A percentile compares a stretch with the other conserved stretches of the same genome.
phyloP scores from a whole-genome alignment of 495 filamentous ascomycete genomes.

The Penicillium odoratum region DNA sequence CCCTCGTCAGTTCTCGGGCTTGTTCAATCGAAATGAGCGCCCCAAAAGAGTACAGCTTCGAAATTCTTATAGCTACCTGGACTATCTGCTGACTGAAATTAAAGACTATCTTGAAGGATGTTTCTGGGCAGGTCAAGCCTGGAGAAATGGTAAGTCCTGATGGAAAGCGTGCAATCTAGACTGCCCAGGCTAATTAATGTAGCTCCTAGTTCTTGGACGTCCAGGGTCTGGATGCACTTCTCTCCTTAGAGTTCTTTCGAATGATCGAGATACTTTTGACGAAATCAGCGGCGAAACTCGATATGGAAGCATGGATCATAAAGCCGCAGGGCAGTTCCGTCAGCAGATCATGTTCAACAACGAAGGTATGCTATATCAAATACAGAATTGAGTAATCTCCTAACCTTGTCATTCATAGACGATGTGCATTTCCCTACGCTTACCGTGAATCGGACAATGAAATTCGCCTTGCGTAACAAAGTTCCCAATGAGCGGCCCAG shows the following conservation, averaged over 20 bases:
- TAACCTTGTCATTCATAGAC: slow-evolving; percentile 26
- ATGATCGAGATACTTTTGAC: slow-evolving; percentile 39
- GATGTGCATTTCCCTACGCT: slow-evolving; percentile 82
- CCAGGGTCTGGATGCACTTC: slow-evolving; percentile 48
- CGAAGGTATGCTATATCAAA: slow-evolving; percentile 22
- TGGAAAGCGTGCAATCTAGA: neutral
- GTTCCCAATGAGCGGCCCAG: slow-evolving; percentile 62
- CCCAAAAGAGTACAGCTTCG: slow-evolving; percentile 32
- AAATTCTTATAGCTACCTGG: neutral
- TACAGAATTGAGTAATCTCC: neutral
- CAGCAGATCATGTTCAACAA: slow-evolving; percentile 50
- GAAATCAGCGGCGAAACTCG: slow-evolving; percentile 33
- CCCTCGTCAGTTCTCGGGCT: slow-evolving; percentile 29
- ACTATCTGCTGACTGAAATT: neutral
- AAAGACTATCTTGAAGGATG: slow-evolving; percentile 40
- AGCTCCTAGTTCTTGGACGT: slow-evolving; percentile 45
- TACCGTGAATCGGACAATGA: slow-evolving; percentile 77
- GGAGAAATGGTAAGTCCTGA: slow-evolving; percentile 39
- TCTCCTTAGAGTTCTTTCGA: slow-evolving; percentile 39
- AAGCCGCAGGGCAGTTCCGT: slow-evolving; percentile 30
- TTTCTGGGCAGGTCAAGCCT: slow-evolving; percentile 38
- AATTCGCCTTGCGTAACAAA: slow-evolving; percentile 72
- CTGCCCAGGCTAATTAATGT: slow-evolving; percentile 3
- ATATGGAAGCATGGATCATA: slow-evolving; percentile 40
- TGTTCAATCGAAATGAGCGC: slow-evolving; percentile 18